Evolutionary conservation across 768 basidiomycete genomes (phyloP), one percentile per base, ranked within the genome.

Genomic region (Rubroboletus satanas): DNA sequence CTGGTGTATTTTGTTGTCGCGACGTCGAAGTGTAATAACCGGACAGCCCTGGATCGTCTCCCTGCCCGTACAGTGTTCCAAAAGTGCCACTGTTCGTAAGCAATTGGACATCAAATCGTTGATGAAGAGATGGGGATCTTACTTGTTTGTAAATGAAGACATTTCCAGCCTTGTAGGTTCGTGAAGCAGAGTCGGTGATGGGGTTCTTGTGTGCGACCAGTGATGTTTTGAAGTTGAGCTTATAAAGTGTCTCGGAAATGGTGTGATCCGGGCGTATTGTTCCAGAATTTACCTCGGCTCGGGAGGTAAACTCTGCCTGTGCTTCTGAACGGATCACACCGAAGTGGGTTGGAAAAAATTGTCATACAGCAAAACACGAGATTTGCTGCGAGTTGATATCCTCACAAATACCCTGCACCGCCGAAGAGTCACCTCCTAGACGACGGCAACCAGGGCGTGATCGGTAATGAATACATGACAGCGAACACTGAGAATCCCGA

Each of bases 361-460:
- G 37, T 5, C 15, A 58, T 67, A 65, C 64, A 67, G 64, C 59
- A 67, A 51, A 31, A 26, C 14, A 26, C 36, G 38, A 28, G 45
- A 38, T 46, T 32, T 23, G 9, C 46, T 37, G 39, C 43, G 42
- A 3, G 1, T 14, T 21, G 37, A 44, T 26, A 35, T 15, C 12
- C 51, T 31, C 33, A 42, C 29, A 33, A 41, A 43, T 44, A 35
- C 5, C 26, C 11, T 38, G 55, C 58, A 53, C 52, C 31, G 55
- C 42, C 37, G 17, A 46, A 29, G 39, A 23, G 5, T 21, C 36
- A 21, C 17, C 4, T 23, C 45, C n/a, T n/a, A 29, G 26, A 36
- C 31, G 45, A 45, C 41, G 45, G 45, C 17, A 35, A 54, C 23
- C 44, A 43, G 32, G 45, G 37, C 35, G 35, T 36, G 43, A 26